Base-by-base conservation (phyloP, 2,329 filamentous ascomycete genomes). In the Plectosphaerella sp. region DNA sequence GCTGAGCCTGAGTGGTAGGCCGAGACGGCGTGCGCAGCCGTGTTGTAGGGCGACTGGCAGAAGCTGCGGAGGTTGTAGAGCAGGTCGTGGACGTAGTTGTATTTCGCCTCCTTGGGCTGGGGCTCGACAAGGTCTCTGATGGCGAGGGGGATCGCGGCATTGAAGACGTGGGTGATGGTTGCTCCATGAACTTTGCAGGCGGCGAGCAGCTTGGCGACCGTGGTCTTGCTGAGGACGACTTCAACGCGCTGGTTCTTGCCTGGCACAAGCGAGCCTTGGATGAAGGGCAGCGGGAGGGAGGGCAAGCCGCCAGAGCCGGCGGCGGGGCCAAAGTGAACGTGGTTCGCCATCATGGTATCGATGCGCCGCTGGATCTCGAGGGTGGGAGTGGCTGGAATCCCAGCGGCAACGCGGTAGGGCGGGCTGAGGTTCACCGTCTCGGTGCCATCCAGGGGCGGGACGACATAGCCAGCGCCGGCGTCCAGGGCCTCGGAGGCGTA, bases 1-100 rank as follows among this genome's bases (percentile, higher is more conserved):
- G 57, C 58, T 3, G 63, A 64, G 0, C 63, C 51, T 0, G 65
- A 68, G 49, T 67, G 62, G 1, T 67, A 68, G 0, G 66, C 53
- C 2, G 58, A 20, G 1, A 56, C 60, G 0, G 64, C 39, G 41
- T 68, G 64, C 0, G 37, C 4, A 1, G 52, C 15, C 1, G 52
- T 51, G 24, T 50, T 60, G 3, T 61, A 68, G 0, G 64, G 63
- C 8, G 50, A 24, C 0, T 5, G 10, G 11, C 64, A 67, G 6
- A 36, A 55, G 1, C 47, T 7, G 0, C 63, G 57, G 18, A 66
- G 64, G 16, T 68, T 68, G 11, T 58, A 61, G 7, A 68, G 47
- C 22, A 66, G 57, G 48, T 67, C 66, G 22, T 54, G 61, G 33
- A 63, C 51, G 42, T 65, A 67, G 0, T 55, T 47, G 0, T 62